Evolutionary conservation across 2,329 filamentous ascomycete genomes (phyloP).

Genomic region (Ophiostoma fasciatum): DNA sequence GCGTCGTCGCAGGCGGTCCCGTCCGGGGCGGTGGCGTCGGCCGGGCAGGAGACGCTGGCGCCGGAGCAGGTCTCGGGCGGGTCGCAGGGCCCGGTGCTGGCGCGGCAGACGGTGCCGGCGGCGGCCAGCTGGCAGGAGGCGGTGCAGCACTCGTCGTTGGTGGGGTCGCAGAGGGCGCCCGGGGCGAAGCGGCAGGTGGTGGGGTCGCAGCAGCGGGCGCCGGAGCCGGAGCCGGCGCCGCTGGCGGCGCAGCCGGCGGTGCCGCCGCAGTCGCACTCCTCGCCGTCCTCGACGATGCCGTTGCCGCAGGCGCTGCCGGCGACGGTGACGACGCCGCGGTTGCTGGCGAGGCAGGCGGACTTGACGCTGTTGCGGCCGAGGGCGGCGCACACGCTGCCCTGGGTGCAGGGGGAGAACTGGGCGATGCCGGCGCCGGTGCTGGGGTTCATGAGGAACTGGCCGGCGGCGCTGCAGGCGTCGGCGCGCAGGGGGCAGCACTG

Average conservation of each 20-base stretch:
- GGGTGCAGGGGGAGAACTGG: constrained; percentile 71
- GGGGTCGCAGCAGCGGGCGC: constrained; percentile 72
- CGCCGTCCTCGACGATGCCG: constrained; percentile 85
- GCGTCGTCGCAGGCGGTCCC: constrained; percentile 54
- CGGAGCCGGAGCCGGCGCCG: constrained; percentile 52
- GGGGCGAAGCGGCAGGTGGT: constrained; percentile 72
- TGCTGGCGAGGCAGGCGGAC: constrained; percentile 65
- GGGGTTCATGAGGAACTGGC: constrained; percentile 91
- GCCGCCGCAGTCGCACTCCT: constrained; percentile 94
- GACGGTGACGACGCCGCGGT: constrained; percentile 68
- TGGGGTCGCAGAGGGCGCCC: constrained; percentile 62
- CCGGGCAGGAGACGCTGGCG: constrained; percentile 54
- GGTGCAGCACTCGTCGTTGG: constrained; percentile 72
- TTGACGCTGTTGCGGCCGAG: constrained; percentile 65
- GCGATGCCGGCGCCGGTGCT: constrained; percentile 61
- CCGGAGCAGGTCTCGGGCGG: constrained; percentile 74
- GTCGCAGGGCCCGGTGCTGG: constrained; percentile 69
- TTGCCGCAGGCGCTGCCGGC: constrained; percentile 83
- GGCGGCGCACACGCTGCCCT: constrained; percentile 89
- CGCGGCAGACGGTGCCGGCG: constrained; percentile 61
- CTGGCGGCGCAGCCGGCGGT: constrained; percentile 55
- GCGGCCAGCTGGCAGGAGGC: constrained; percentile 50
- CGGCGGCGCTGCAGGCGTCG: constrained; percentile 55
- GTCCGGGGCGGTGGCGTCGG: constrained; percentile 53
- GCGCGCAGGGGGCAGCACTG: constrained; percentile 67